These are phyloP conservation scores for Eucalyptus fibrosa DNA, from an alignment of 345 rosid genomes.

Conservation along the genomic window DNA sequence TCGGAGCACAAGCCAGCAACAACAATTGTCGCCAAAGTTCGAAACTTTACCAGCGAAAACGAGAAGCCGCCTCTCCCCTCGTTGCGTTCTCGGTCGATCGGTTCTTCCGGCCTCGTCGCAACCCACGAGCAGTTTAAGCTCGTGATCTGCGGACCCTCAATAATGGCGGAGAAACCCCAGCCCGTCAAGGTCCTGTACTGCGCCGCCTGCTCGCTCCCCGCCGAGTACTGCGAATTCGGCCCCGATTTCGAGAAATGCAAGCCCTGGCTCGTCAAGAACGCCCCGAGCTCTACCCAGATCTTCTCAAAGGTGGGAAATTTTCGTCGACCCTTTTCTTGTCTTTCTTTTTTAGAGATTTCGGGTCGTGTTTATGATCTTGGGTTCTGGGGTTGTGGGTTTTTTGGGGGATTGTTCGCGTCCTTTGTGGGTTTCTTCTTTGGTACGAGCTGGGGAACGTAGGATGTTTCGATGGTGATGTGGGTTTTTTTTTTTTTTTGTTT, in stretches of 20 bases:
- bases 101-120: neutral
- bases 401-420: neutral
- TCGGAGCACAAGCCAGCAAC: neutral
- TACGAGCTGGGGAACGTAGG: neutral
- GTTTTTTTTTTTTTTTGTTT: neutral
- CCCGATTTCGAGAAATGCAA: constrained; percentile 89
- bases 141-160: neutral
- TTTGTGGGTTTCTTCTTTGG: neutral
- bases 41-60: neutral
- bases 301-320: constrained; percentile 39
- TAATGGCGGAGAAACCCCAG: constrained; percentile 64
- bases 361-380: neutral
- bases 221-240: constrained; percentile 93
- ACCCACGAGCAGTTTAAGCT: neutral
- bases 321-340: neutral
- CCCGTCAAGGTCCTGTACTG: constrained; percentile 72
- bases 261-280: constrained; percentile 83
- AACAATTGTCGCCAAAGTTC: neutral
- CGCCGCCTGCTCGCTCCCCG: constrained; percentile 66
- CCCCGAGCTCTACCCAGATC: constrained; percentile 82
- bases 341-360: neutral
- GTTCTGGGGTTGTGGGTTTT: neutral
- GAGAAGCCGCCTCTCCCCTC: neutral
- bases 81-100: neutral
- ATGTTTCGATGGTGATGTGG: neutral